These are phyloP conservation scores for Meira miltonrushii DNA, from an alignment of 1,284 basidiomycete species.

Conservation along the genomic window DNA sequence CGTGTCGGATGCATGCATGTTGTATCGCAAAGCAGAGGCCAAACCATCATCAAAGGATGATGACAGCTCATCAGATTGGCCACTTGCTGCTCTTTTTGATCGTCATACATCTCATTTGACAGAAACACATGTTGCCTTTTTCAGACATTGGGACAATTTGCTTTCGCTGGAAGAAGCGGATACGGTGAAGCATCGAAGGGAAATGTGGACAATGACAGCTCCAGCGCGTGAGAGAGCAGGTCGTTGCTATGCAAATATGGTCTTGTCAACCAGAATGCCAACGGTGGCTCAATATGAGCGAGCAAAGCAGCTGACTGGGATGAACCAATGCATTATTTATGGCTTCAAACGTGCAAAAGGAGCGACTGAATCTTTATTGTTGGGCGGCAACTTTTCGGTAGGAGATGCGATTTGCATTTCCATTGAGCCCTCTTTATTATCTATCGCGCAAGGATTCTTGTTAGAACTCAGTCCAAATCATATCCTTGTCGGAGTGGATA, in stretches of 20 bases:
- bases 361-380: constrained; percentile 55
- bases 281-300: not conserved
- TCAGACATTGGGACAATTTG: constrained; percentile 82
- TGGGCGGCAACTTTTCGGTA: constrained; percentile 70
- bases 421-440: constrained; percentile 75
- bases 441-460: constrained; percentile 78
- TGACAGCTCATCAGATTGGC: constrained; percentile 51
- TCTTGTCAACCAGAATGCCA: not conserved
- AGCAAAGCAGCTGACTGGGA: constrained; percentile 7
- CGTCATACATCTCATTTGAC: constrained; percentile 77
- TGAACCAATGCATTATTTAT: constrained; percentile 60
- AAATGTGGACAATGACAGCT: constrained; percentile 88
- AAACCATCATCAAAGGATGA: constrained; percentile 13
- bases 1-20: constrained; percentile 78
- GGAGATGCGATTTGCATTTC: constrained; percentile 79
- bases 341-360: constrained; percentile 60
- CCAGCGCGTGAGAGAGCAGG: constrained; percentile 65
- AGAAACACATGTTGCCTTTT: constrained; percentile 67
- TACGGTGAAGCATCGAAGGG: constrained; percentile 71
- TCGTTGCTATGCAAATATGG: constrained; percentile 53
- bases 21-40: constrained; percentile 69
- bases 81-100: constrained; percentile 69
- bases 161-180: constrained; percentile 86
- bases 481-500: constrained; percentile 75
- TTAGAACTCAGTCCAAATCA: constrained; percentile 63